Evolutionary conservation across 495 filamentous ascomycete genomes (phyloP), one percentile per base, ranked within the genome.

Genomic region (Pseudoneurospora amorphoporcata): DNA sequence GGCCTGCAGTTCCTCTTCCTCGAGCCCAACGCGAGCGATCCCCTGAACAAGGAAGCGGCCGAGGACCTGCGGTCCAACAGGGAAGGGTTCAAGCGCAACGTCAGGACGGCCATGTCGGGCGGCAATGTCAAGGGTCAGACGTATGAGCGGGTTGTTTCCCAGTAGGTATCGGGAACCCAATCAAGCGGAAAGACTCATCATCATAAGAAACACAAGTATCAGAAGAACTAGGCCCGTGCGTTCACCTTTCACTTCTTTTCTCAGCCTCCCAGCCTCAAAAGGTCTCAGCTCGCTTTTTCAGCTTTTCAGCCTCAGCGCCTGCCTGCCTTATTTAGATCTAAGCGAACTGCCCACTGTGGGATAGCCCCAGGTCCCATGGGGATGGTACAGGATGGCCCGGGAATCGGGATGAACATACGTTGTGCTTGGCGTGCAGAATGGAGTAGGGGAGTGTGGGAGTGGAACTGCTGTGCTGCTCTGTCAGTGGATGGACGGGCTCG

Each of bases 1-100:
- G 95, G 95, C 35, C 83, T 99, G 80, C 95, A 98, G 91, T 98
- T 97, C 82, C 86, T 99, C 47, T 99, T 98, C 85, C 91, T 99
- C 39, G 95, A 99, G 80, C 95, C 95, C 10, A 99, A 99, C 79
- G 93, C 95, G 8, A 92, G 90, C 40, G 95, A 99, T 80, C 95
- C 95, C n/a, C 84, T 99, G 38, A 99, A 99, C 81, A 97, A 99
- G 84, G 94, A 98, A 75, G 95, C 95, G 3, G 96, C 95, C 1
- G 93, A 97, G 65, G 96, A 98, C 80, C 87, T 99, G 74, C 88
- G 94, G 74, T 82, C 83, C 37, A 96, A 92, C 76, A 83, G 93
- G 19, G 95, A 98, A 19, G 87, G 84, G 39, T 99, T 99, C 83
- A 96, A 94, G 85, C 85, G 93, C 70, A 97, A 98, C 78, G 96